Evolutionary conservation across 441 rosid genomes (phyloP), one percentile per base, ranked within the genome.

Genomic region (Eruca vesicaria): DNA sequence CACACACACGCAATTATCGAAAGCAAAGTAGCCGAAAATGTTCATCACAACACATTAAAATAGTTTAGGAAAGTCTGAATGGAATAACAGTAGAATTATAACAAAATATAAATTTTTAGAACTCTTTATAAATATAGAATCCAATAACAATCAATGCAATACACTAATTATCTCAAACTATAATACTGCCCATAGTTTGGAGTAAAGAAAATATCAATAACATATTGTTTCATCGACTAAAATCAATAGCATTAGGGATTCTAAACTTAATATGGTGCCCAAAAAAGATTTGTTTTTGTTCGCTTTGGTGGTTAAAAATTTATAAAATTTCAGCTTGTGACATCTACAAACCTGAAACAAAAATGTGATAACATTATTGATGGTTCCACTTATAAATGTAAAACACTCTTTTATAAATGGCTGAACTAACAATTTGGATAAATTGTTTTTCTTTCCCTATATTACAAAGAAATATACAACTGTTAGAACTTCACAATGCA

Each of bases 1-100:
- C 73, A 78, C 52, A 78, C 52, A 72, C 80, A 78, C 80, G 80
- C 77, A 66, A 78, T 72, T 35, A 66, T 66, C 38, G 19, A 52
- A 78, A 66, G 68, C 56, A 71, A 71, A 77, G 73, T 71, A 57
- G 71, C 75, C 66, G 38, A 76, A 56, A 56, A 21, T 70, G 65
- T 64, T 63, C 26, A 33, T 71, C 18, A 56, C 70, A 23, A 14
- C 33, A 59, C n/a, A n/a, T n/a, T n/a, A n/a, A n/a, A n/a, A n/a
- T n/a, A n/a, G n/a, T n/a, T n/a, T n/a, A n/a, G n/a, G n/a, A n/a
- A n/a, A n/a, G n/a, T n/a, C n/a, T n/a, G n/a, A n/a, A n/a, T n/a
- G n/a, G n/a, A n/a, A n/a, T n/a, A n/a, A n/a, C n/a, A n/a, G n/a
- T n/a, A n/a, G n/a, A n/a, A n/a, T n/a, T n/a, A n/a, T n/a, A n/a